A percentile compares a stretch with the other conserved stretches of the same genome.
These are phyloP conservation scores for Trichosporon sp. DNA, from an alignment of 1,284 basidiomycete species.

Conservation along the genomic window DNA sequence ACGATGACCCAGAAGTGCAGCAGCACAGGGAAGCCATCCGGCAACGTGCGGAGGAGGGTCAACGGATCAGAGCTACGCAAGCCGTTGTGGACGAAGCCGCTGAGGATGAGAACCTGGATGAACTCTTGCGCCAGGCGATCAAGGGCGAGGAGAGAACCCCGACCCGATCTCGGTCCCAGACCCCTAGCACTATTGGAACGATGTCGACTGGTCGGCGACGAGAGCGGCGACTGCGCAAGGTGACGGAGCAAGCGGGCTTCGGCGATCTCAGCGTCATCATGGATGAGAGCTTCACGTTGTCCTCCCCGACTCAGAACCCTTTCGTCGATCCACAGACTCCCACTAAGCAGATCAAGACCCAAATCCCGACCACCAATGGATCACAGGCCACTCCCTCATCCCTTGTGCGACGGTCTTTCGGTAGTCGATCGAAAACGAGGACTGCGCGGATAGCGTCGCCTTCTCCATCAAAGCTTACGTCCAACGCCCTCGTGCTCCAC, in stretches of 20 bases:
- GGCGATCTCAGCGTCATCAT: constrained; percentile 52
- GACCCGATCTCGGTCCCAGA: background rate
- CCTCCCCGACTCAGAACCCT: constrained; percentile 37
- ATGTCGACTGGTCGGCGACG: constrained; percentile 32
- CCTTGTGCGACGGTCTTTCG: constrained; percentile 36
- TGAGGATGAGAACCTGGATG: constrained; percentile 47
- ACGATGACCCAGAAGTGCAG: constrained; percentile 38
- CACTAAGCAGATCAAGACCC: constrained; percentile 30
- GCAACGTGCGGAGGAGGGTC: constrained; percentile 42
- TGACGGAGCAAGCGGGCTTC: constrained; percentile 47
- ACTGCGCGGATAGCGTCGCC: background rate
- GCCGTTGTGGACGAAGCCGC: constrained; percentile 35
- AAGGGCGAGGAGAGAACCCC: constrained; percentile 24
- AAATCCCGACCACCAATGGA: background rate
- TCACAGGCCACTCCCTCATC: constrained; percentile 40
- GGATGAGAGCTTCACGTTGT: constrained; percentile 40
- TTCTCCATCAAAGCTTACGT: constrained; percentile 23
- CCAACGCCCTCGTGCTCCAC: constrained; percentile 43
- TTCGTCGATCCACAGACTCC: constrained; percentile 41
- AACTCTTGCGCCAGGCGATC: constrained; percentile 42
- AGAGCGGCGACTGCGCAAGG: constrained; percentile 29
- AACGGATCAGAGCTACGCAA: constrained; percentile 48
- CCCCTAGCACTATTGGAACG: constrained; percentile 22
- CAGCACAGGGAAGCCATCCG: constrained; percentile 40
- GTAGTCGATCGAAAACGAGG: background rate